Conservation (phyloP, 2,329 filamentous ascomycete species). For the Pyrenochaeta sp. region DNA sequence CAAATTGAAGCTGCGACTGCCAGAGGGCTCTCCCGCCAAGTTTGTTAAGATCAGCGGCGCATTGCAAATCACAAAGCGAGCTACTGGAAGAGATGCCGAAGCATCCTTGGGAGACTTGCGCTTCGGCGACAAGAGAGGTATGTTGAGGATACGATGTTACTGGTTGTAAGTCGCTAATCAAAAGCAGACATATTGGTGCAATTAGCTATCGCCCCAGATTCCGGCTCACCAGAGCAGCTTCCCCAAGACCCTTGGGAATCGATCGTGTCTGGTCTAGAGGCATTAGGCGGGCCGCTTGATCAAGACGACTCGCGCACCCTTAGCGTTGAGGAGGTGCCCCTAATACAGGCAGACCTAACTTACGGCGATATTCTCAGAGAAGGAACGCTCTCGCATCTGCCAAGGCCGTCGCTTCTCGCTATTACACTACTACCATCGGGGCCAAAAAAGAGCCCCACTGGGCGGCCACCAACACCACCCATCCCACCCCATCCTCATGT, state of each 20-base stretch:
- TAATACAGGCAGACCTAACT: constrained; percentile 92
- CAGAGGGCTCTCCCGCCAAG: constrained; percentile 95
- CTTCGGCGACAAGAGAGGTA: constrained; percentile 84
- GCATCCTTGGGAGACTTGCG: constrained; percentile 89
- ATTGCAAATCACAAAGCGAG: constrained; percentile 93
- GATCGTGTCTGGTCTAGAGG: constrained; percentile 93
- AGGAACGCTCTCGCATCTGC: constrained; percentile 83
- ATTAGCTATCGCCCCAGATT: constrained; percentile 89
- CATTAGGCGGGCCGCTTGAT: constrained; percentile 86
- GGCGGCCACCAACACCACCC: constrained; percentile 66
- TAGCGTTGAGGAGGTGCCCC: constrained; percentile 91
- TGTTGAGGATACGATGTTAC: background rate
- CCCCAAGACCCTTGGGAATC: constrained; percentile 97
- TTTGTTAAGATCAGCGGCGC: constrained; percentile 99
- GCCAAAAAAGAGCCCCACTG: constrained; percentile 65
- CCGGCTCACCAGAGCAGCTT: constrained; percentile 78
- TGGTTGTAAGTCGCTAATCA: background rate
- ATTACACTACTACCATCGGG: constrained; percentile 91
- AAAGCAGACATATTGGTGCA: constrained; percentile 69
- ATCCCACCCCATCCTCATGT: constrained; percentile 96
- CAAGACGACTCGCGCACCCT: constrained; percentile 82
- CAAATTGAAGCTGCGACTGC: constrained; percentile 90
- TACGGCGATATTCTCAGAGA: constrained; percentile 95
- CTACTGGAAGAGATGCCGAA: constrained; percentile 92
- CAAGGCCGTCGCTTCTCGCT: constrained; percentile 87